Base-by-base conservation (phyloP, 164 flowering plant genomes). In the Liriodendron chinense region DNA sequence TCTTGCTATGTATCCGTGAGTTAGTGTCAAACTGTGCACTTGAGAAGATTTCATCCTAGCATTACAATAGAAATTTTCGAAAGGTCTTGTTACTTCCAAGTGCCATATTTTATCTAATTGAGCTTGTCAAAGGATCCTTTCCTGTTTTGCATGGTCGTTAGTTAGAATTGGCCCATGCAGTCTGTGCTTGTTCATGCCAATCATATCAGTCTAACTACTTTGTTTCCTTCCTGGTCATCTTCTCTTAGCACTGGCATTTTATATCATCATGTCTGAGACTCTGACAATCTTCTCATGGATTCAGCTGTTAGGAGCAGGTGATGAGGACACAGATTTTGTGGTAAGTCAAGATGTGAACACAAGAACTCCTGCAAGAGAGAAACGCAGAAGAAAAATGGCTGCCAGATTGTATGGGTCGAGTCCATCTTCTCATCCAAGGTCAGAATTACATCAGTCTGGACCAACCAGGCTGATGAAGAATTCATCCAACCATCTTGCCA, bases 221-320 rank as follows among this genome's bases (percentile, higher is more conserved):
- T 16, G 18, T 53, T 53, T 16, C 7, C 7, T 34, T 53, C 18
- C 13, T 53, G 59, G 59, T 53, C 18, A 53, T 53, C 21, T 16
- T 28, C 14, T 68, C 20, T 5, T 34, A 8, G 20, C 12, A 9
- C 34, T 61, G 28, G 28, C 16, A 10, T 13, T 34, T 12, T 68
- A 18, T 68, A 18, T 68, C 26, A 16, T 7, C 22, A 26, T 69
- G 22, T 8, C 50, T 61, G 12, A 66, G 34, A 53, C 76, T n/a
- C 21, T 53, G 59, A 25, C 47, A 14, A 28, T 34, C 16, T 67
- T 64, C 23, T 74, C 47, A 1, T 75, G 53, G 47, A 53, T 82
- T 77, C 94, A 94, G 98, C 79, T 95, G 74, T 80, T 95, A 49
- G 90, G 93, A 72, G 79, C 83, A 49, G 83, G 78, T 59, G 72